Conservation (phyloP, 2,329 filamentous ascomycete genomes). For the Botryosphaeria agaves region DNA sequence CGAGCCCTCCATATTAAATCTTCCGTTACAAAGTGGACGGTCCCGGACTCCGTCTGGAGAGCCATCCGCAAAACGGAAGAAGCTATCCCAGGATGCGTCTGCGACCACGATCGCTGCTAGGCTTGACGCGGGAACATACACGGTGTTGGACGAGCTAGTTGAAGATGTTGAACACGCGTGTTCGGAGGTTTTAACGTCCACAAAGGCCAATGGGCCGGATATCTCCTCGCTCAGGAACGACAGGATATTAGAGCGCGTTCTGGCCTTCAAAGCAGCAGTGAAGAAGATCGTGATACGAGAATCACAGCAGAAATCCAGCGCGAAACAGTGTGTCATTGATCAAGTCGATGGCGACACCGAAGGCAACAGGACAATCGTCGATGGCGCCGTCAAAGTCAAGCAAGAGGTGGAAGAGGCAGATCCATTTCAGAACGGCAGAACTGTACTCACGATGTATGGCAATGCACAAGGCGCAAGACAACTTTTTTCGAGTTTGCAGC, state of each 20-base stretch:
- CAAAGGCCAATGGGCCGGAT: slow-evolving; percentile 10
- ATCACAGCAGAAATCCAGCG: slow-evolving; percentile 4
- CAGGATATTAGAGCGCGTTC: slow-evolving; percentile 11
- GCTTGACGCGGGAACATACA: slow-evolving; percentile 20
- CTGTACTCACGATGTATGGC: slow-evolving; percentile 61
- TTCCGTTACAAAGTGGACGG: slow-evolving; percentile 14
- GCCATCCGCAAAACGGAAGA: slow-evolving; percentile 27
- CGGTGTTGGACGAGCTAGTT: slow-evolving; percentile 22
- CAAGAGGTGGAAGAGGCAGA: slow-evolving; percentile 9
- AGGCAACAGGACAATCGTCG: neutral
- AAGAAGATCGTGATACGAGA: slow-evolving; percentile 13
- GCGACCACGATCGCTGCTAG: slow-evolving; percentile 19
- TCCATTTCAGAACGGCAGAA: slow-evolving; percentile 24
- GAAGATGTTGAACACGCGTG: slow-evolving; percentile 23
- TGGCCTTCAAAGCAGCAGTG: slow-evolving; percentile 11
- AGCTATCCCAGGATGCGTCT: slow-evolving; percentile 18
- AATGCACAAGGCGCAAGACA: slow-evolving; percentile 58
- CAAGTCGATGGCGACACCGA: too few species aligned
- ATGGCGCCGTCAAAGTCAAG: slow-evolving; percentile 5
- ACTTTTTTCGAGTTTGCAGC: slow-evolving; percentile 72
- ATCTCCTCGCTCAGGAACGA: neutral
- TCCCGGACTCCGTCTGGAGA: slow-evolving; percentile 18
- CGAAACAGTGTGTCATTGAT: too few species aligned
- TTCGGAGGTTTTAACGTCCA: slow-evolving; percentile 18
- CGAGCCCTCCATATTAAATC: slow-evolving; percentile 26